Percentiles rank a stretch among this genome's conserved stretches.
Evolutionary conservation across 768 basidiomycete genomes (phyloP).

Genomic region (Gautieria morchelliformis): DNA sequence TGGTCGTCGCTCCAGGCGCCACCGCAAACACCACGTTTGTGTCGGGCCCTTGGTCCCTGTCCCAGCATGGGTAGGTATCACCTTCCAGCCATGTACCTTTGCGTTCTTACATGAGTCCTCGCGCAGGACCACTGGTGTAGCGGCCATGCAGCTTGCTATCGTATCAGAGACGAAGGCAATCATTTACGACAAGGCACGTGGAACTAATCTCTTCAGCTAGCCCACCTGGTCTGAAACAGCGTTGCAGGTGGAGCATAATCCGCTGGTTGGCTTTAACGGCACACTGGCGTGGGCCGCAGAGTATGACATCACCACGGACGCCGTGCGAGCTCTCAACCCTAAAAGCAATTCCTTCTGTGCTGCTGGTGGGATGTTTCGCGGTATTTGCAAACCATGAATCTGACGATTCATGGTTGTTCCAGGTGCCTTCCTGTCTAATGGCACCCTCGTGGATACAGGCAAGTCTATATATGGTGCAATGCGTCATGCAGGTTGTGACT

Average conservation of each 20-base stretch:
- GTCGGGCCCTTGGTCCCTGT: slow-evolving; percentile 8
- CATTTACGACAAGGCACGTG: slow-evolving; percentile 3
- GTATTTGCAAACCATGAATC: neutral
- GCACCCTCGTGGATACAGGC: slow-evolving; percentile 1
- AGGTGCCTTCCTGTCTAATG: slow-evolving; percentile 4
- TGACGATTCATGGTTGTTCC: neutral
- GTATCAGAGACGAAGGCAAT: slow-evolving; percentile 2
- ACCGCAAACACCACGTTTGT: neutral
- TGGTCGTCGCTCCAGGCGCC: neutral
- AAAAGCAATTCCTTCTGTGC: slow-evolving; percentile 1
- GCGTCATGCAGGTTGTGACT: neutral
- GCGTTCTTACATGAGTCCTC: neutral
- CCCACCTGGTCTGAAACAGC: neutral
- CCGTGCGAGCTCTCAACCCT: neutral
- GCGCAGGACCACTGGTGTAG: neutral
- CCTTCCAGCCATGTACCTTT: neutral
- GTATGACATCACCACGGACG: neutral
- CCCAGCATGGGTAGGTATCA: slow-evolving; percentile 3
- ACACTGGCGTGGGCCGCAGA: neutral
- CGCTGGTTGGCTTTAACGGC: neutral
- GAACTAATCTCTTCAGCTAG: neutral
- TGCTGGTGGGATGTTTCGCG: neutral
- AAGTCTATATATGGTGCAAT: neutral
- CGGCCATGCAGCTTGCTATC: neutral
- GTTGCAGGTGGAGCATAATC: slow-evolving; percentile 5